Evolutionary conservation across 495 filamentous ascomycete species (phyloP), one percentile per base, ranked within the genome.

Genomic region (Jackrogersella minutella): DNA sequence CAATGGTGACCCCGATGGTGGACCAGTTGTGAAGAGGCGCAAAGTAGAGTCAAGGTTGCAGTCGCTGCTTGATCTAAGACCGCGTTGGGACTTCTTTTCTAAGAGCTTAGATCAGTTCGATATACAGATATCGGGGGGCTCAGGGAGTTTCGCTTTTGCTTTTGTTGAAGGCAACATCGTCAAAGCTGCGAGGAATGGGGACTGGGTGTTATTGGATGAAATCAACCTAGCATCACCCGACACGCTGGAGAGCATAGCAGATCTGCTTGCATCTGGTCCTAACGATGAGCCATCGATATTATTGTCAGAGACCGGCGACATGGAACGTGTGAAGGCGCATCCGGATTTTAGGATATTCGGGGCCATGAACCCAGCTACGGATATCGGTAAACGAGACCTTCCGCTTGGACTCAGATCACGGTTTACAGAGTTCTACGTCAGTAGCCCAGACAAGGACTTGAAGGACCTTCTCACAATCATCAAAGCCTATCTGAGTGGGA

Each of bases 361-460:
- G 21, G 95, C 95, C 41, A 99, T 99, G 96, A 99, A 99, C 71
- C 96, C 96, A 41, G 94, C 96, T 9, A 98, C 94, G 10, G 96
- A 99, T 81, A 86, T 97, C 58, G 96, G 96, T 30, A 99, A 98
- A 79, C 87, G 92, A 57, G 95, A 98, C 74, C 81, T 99, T 2
- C 93, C 93, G 0, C 85, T 89, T 51, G 92, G 95, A 3, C 80
- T 96, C 28, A 82, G 92, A 22, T 93, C 91, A 40, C 84, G 93
- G 16, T 99, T 99, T 73, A 97, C 94, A 0, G 96, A 99, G 72
- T 79, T 97, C 13, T 99, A 94, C 73, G 91, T 99, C 9, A 84
- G 90, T 52, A 92, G 90, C 46, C 93, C 95, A 0, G 96, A 99
- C 70, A 87, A 80, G 47, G 91, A 97, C 40, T 76, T 91, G 55